A percentile compares a stretch with the other conserved stretches of the same genome.
phyloP scores from a whole-genome alignment of 2,329 filamentous ascomycete species.

The Neophaeococcomyces mojaviensis region DNA sequence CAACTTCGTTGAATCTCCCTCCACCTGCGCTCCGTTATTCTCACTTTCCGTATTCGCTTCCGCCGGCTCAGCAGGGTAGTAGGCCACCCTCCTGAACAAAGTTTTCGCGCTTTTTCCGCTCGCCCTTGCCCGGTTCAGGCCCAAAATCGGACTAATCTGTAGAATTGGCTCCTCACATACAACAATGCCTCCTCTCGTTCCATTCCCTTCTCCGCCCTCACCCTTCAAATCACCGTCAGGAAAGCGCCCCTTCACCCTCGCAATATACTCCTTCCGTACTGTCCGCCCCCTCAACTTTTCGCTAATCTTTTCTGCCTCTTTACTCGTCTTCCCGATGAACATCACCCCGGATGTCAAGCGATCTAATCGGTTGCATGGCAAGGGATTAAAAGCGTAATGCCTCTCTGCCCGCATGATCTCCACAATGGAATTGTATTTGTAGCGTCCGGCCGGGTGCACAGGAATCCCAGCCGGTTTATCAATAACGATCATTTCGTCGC shows the following conservation, averaged over 20 bases:
- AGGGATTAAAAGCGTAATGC: conserved; percentile 50
- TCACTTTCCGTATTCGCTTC: not conserved
- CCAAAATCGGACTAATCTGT: conserved; percentile 88
- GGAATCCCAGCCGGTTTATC: conserved; percentile 94
- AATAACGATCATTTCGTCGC: conserved; percentile 88
- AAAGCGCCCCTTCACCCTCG: conserved; percentile 82
- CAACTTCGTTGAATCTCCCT: too few species aligned
- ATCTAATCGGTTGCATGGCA: conserved; percentile 88
- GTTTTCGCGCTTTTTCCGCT: conserved; percentile 85
- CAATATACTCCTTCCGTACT: conserved; percentile 91
- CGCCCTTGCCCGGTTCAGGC: conserved; percentile 86
- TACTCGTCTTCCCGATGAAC: conserved; percentile 86
- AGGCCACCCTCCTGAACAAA: conserved; percentile 86
- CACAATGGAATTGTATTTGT: conserved; percentile 89
- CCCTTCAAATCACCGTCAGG: conserved; percentile 67
- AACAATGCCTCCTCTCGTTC: conserved; percentile 51
- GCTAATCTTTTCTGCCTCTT: conserved; percentile 69
- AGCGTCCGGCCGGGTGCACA: conserved; percentile 89
- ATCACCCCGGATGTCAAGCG: conserved; percentile 92
- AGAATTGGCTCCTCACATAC: conserved; percentile 91
- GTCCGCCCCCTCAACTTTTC: conserved; percentile 70
- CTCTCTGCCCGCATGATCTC: conserved; percentile 84
- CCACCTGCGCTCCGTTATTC: too few species aligned
- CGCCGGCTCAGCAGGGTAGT: conserved; percentile 58
- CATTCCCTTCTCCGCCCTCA: conserved; percentile 17